These are phyloP conservation scores for Aspergillus ustus DNA, from an alignment of 2,329 filamentous ascomycete genomes.

Conservation along the genomic window DNA sequence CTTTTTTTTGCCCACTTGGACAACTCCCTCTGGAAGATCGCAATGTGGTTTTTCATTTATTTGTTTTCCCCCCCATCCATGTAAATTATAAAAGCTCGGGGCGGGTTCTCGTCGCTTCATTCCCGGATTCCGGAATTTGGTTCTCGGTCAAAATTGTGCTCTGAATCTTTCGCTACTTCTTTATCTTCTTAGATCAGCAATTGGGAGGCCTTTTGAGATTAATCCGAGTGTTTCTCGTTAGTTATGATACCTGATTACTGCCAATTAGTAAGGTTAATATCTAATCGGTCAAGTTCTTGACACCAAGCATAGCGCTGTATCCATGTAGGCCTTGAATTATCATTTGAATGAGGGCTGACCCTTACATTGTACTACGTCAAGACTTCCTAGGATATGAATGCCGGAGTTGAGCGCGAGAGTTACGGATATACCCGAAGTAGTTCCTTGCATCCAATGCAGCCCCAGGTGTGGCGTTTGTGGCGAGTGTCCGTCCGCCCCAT, in stretches of 20 bases:
- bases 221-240: neutral
- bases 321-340: neutral
- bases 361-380: too few species aligned
- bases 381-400: too few species aligned
- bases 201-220: constrained; percentile 13
- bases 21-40: constrained; percentile 6
- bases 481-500: neutral
- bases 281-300: neutral
- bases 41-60: neutral
- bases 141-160: neutral
- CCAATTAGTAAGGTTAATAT: neutral
- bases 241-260: neutral
- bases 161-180: constrained; percentile 19
- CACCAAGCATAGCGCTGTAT: neutral
- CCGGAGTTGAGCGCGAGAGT: too few species aligned
- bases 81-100: constrained; percentile 44
- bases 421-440: too few species aligned
- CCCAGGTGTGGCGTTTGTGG: constrained; percentile 18
- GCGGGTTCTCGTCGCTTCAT: constrained; percentile 27
- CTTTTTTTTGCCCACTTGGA: neutral
- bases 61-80: constrained; percentile 22
- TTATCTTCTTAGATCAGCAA: constrained; percentile 8
- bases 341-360: too few species aligned
- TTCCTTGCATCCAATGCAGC: too few species aligned
- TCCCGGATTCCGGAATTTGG: neutral